Base-by-base conservation (phyloP, 2,329 filamentous ascomycete species). In the Monosporascus sp. region DNA sequence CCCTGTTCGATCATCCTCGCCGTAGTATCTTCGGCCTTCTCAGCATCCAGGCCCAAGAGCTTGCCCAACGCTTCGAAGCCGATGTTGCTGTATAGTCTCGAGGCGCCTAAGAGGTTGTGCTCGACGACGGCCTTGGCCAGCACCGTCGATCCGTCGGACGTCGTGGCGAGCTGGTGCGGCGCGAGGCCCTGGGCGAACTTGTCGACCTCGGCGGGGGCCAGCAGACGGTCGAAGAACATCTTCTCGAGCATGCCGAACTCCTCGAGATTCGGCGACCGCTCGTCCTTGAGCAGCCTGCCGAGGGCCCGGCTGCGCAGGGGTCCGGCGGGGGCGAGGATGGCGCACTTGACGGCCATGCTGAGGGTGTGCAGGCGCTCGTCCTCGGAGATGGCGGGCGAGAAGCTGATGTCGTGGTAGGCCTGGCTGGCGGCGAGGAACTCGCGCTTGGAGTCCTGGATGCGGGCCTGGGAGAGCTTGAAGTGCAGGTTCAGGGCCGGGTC, bases 1-100 rank as follows among this genome's bases (percentile, higher is more conserved):
- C 90, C 91, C 71, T 97, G 92, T 76, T 97, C 92, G 63, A 99
- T 90, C 94, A 99, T 99, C 62, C 85, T 82, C 5, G 93, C 91
- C 14, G 93, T 94, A 51, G 94, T 97, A 54, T 88, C 86, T 76
- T 99, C 94, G 3, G 93, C 93, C 69, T 86, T 88, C 50, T 89
- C 88, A 0, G 83, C 84, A 54, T 90, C 84, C 5, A 97, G 79
- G 0, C 90, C 91, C 16, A 99, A 76, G 38, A 97, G 79, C 40
- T 79, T 75, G 0, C 87, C 94, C 1, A 99, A 79, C 26, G 86
- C 85, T 53, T 88, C 86, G 61, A 91, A 85, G 4, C 79, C 78
- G 57, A 93, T 92, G 67, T 93, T 93, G 63, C 78, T 83, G 70
- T 91, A 94, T 17, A 94, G 74, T 48, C 84, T 82, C 46, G 91